phyloP scores from a whole-genome alignment of 2,329 filamentous ascomycete species.

The Fusarium anguioides region DNA sequence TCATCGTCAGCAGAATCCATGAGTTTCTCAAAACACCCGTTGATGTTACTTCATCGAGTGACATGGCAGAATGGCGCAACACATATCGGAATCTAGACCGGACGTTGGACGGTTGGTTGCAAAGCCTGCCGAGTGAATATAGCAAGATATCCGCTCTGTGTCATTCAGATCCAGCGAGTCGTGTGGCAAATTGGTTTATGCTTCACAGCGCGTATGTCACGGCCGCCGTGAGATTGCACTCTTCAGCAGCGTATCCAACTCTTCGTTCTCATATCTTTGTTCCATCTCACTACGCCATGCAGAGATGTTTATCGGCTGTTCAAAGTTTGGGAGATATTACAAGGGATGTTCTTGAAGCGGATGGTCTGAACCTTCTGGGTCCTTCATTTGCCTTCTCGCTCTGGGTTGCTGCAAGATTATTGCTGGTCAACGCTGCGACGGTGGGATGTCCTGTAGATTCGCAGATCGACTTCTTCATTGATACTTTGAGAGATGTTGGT shows the following conservation, averaged over 20 bases:
- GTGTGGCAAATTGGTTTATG: constrained; percentile 61
- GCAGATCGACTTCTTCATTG: constrained; percentile 57
- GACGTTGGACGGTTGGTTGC: constrained; percentile 55
- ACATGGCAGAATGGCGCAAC: constrained; percentile 55
- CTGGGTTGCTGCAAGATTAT: constrained; percentile 56
- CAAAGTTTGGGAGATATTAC: constrained; percentile 58
- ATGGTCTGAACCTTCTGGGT: constrained; percentile 56
- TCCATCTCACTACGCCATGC: constrained; percentile 58
- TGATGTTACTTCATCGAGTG: constrained; percentile 53
- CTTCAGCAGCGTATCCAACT: constrained; percentile 56
- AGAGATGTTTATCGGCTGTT: constrained; percentile 57
- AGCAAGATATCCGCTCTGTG: constrained; percentile 58
- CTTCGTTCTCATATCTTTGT: constrained; percentile 55
- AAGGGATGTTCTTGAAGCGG: constrained; percentile 56
- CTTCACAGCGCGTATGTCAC: constrained; percentile 59
- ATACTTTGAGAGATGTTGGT: constrained; percentile 55
- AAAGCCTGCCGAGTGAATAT: constrained; percentile 57
- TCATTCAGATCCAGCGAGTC: constrained; percentile 58
- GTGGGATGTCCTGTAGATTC: constrained; percentile 52
- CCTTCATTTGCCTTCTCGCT: constrained; percentile 59
- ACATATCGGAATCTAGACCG: constrained; percentile 54
- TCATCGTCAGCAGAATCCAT: constrained; percentile 57
- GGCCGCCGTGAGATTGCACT: constrained; percentile 57
- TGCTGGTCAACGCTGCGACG: constrained; percentile 56
- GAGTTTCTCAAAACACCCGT: constrained; percentile 55